Conservation (phyloP, 1,284 basidiomycete genomes). For the Cryptococcus amylolentus region DNA sequence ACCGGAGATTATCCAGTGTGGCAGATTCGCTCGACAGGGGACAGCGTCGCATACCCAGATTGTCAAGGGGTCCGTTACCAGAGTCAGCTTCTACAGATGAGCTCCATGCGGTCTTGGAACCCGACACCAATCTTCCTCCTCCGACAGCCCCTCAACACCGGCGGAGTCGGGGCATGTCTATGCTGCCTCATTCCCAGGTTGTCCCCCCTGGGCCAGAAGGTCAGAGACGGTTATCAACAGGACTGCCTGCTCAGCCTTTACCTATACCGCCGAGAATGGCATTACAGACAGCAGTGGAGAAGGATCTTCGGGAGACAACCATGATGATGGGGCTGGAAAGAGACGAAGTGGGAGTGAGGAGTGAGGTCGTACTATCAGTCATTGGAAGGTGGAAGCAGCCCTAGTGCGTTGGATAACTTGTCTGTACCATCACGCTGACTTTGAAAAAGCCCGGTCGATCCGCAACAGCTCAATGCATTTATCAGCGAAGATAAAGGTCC, state of each 20-base stretch:
- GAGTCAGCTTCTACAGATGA: conserved; percentile 20
- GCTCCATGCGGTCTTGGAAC: conserved; percentile 33
- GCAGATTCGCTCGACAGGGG: conserved; percentile 36
- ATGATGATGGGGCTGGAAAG: conserved; percentile 46
- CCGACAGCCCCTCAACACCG: conserved; percentile 9
- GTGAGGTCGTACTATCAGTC: conserved; percentile 40
- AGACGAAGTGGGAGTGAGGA: conserved; percentile 27
- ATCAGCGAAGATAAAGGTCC: conserved; percentile 33
- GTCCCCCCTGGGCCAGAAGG: conserved; percentile 10
- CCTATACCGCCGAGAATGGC: conserved; percentile 7
- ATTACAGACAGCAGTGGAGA: conserved; percentile 60
- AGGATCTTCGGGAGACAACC: conserved; percentile 49
- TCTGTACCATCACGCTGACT: conserved; percentile 1
- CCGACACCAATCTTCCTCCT: conserved; percentile 32
- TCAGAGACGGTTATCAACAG: conserved; percentile 23
- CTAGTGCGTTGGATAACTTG: conserved; percentile 24
- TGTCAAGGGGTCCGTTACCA: conserved; percentile 25
- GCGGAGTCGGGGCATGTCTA: conserved; percentile 13
- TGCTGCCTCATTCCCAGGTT: conserved; percentile 1
- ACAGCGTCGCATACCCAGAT: conserved; percentile 26
- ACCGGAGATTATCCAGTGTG: conserved; percentile 18
- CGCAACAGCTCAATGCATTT: conserved; percentile 47
- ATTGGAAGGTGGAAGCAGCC: conserved; percentile 36
- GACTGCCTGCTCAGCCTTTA: background rate
- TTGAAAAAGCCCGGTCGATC: conserved; percentile 29